phyloP scores from a whole-genome alignment of 352 stramenopile genomes.

The Globisporangium rhizosaccharum region DNA sequence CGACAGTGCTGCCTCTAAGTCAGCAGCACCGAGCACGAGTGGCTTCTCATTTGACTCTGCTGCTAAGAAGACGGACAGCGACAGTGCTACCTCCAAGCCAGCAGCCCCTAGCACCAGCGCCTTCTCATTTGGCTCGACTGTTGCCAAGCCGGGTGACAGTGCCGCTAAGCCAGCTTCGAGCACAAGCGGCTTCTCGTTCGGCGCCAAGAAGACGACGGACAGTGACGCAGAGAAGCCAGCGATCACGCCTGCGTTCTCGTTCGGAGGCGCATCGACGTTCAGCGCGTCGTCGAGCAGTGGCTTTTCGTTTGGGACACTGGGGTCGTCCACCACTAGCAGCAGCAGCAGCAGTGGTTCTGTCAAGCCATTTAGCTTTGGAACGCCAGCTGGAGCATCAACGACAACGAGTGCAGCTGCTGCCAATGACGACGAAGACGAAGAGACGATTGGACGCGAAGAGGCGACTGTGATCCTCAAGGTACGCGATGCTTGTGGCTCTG shows the following conservation, averaged over 20 bases:
- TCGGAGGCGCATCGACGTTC: conserved; percentile 6
- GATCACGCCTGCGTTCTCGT: conserved; percentile 11
- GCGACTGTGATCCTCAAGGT: conserved; percentile 87
- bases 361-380: conserved; percentile 32
- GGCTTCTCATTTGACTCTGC: conserved; percentile 28
- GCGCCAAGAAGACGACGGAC: not conserved
- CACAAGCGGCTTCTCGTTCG: conserved; percentile 17
- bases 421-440: conserved; percentile 59
- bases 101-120: not conserved
- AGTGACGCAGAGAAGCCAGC: not conserved
- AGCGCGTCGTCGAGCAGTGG: not conserved
- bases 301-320: conserved; percentile 2
- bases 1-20: conserved; percentile 8
- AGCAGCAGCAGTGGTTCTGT: conserved; percentile 1
- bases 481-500: conserved; percentile 1
- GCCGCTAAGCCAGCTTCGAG: not conserved
- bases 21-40: conserved; percentile 8
- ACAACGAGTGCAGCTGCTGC: conserved; percentile 12
- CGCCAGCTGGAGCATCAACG: conserved; percentile 5
- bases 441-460: conserved; percentile 77
- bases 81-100: not conserved
- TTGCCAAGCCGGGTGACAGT: not conserved
- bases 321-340: not conserved
- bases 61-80: not conserved
- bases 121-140: not conserved